Conservation (phyloP, 345 rosid species). For the Gynandropsis gynandra region DNA sequence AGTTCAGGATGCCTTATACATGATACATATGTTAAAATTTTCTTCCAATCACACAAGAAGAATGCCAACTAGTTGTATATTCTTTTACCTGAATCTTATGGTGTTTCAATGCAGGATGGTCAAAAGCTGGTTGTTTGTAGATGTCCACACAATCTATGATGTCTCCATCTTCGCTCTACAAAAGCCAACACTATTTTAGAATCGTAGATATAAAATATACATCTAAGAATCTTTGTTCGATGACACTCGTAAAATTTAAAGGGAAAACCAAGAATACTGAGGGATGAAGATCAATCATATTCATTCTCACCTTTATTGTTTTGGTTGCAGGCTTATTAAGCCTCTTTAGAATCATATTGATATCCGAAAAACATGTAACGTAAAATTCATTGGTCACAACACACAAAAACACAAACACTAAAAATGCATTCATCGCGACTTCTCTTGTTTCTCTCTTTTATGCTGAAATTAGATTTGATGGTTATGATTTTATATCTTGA, state of each 20-base stretch:
- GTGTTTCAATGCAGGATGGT: slow-evolving; percentile 36
- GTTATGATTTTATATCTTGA: too few species aligned
- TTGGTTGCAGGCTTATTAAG: slow-evolving; percentile 47
- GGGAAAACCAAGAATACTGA: too few species aligned
- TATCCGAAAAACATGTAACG: slow-evolving; percentile 13
- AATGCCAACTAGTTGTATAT: too few species aligned
- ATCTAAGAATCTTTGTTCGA: neutral
- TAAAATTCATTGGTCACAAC: slow-evolving; percentile 11
- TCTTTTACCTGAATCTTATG: slow-evolving; percentile 39
- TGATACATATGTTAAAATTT: too few species aligned
- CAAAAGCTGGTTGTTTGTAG: slow-evolving; percentile 47
- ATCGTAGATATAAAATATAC: neutral
- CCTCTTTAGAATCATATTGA: slow-evolving; percentile 31
- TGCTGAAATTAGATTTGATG: too few species aligned
- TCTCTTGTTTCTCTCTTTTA: neutral
- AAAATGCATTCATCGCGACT: slow-evolving; percentile 5
- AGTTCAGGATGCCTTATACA: too few species aligned
- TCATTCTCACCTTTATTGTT: slow-evolving; percentile 26
- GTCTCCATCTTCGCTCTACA: slow-evolving; percentile 52
- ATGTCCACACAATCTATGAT: slow-evolving; percentile 44
- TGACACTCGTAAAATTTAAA: neutral
- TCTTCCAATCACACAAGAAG: too few species aligned
- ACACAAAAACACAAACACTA: slow-evolving; percentile 1
- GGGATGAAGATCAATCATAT: too few species aligned
- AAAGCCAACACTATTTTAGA: neutral